Percentiles rank a stretch among this genome's conserved stretches.
phyloP scores from a whole-genome alignment of 1,139 yeast genomes.

The Candida sanyaensis region DNA sequence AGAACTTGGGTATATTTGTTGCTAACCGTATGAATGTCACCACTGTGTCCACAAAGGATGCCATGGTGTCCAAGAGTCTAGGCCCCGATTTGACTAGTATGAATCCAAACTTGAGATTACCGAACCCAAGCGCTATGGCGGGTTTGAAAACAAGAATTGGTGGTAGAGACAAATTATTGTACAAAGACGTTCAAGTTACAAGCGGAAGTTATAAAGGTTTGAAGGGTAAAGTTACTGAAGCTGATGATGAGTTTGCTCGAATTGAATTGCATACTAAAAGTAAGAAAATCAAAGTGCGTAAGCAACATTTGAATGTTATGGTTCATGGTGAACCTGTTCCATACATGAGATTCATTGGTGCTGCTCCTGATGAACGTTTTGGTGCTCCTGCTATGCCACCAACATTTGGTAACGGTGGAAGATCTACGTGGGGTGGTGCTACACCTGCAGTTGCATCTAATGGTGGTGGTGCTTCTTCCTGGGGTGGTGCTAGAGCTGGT shows the following conservation, averaged over 20 bases:
- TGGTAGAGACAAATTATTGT: conserved; percentile 80
- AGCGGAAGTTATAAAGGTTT: conserved; percentile 94
- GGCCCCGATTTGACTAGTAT: conserved; percentile 75
- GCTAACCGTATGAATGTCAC: conserved; percentile 74
- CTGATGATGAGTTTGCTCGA: conserved; percentile 88
- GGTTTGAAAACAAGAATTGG: conserved; percentile 57
- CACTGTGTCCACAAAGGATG: conserved; percentile 82
- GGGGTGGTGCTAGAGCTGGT: conserved; percentile 26
- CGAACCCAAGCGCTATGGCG: conserved; percentile 45
- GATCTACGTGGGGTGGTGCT: conserved; percentile 44
- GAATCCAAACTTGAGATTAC: conserved; percentile 75
- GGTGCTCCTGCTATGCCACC: conserved; percentile 43
- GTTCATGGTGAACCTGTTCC: conserved; percentile 70
- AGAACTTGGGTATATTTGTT: conserved; percentile 91
- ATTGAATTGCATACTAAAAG: conserved; percentile 92
- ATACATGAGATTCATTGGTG: conserved; percentile 76
- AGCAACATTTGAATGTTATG: conserved; percentile 72
- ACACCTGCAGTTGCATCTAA: conserved; percentile 30
- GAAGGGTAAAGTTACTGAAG: conserved; percentile 90
- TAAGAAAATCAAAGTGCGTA: conserved; percentile 83
- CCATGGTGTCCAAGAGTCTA: conserved; percentile 52
- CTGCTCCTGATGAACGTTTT: conserved; percentile 20
- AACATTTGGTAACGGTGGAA: conserved; percentile 34
- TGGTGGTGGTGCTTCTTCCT: conserved; percentile 25
- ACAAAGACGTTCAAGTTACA: conserved; percentile 82